Evolutionary conservation across 2,329 filamentous ascomycete genomes (phyloP), one percentile per base, ranked within the genome.

Genomic region (Colletotrichum sp.): DNA sequence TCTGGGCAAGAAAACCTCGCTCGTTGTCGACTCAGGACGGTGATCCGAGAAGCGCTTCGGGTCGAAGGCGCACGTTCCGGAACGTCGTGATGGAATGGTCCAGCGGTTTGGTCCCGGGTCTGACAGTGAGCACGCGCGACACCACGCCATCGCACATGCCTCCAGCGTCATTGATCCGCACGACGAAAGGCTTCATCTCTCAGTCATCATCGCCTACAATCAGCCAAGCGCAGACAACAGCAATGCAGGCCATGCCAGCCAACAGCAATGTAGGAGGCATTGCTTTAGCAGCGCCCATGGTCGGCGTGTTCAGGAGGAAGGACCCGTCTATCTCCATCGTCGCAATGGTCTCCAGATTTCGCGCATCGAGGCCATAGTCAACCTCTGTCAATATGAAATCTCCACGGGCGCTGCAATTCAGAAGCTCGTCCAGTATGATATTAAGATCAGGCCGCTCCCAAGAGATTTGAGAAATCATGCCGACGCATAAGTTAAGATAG

Each of bases 361-460:
- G 78, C 3, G 84, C 84, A 75, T 87, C 85, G 5, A 86, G 78
- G 2, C 85, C 85, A 71, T 86, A 85, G 2, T 83, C 83, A 7
- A 86, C 71, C 70, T 87, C 85, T 0, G 84, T 87, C 3, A 87
- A 79, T 79, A 87, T 80, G 69, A 85, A 87, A 63, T 85, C 80
- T 28, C 82, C 81, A 49, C 77, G 80, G 32, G 78, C 18, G 3
- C 81, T 77, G 69, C 83, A 83, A 2, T 49, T 77, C 28, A 28
- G 28, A 2, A 28, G 28, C 28, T 28, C 28, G 28, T 9, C 28
- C 28, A 8, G 28, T 28, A 28, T 28, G 28, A 8, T 8, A 28
- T 28, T 28, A 8, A 28, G 8, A 8, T 28, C 28, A 9, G 28
- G 28, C 8, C 28, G 28, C 28, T 28, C 28, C 8, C 8, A 8